Evolutionary conservation across 768 basidiomycete species (phyloP), one percentile per base, ranked within the genome.

Genomic region (Crepidotus variabilis): DNA sequence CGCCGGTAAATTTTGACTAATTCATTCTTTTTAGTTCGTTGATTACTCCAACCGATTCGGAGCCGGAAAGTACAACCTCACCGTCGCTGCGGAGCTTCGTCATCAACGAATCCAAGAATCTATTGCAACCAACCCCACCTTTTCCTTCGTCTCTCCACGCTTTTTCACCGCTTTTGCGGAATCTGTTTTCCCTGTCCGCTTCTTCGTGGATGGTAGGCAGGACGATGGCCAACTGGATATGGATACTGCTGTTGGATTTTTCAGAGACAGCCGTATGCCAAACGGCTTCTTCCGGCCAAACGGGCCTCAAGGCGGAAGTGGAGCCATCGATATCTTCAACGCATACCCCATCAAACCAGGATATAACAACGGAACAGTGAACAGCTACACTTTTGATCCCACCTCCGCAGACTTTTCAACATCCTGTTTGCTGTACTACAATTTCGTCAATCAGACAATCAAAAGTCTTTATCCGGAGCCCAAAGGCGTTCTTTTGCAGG

Each of bases 161-260:
- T 67, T 61, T 52, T 65, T 63, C 54, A 65, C 64, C 13, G 66
- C 61, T 5, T 67, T 59, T 21, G 66, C 66, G 4, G 66, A 67
- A 36, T 60, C 66, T 16, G 57, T 60, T 10, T 65, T 67, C 57
- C 66, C 66, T 14, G 28, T 60, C 48, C 47, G 48, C 21, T 66
- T 68, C 56, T 68, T 68, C 43, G 57, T 68, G 14, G 67, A 68
- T 34, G 65, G 67, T 13, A 61, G 67, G 24, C 52, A 56, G 49
- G 47, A 57, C 34, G 61, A 63, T 35, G 63, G 62, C 13, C 63
- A 65, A 21, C 57, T 68, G 33, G 59, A 63, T 45, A 47, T 68
- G 59, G 50, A 47, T 13, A 57, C 47, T 23, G 67, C 66, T 5
- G 63, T 63, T 45, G 61, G 65, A 8, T 36, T 36, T 16, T 36